Evolutionary conservation across 495 filamentous ascomycete genomes (phyloP).

Genomic region (Poronia punctata): DNA sequence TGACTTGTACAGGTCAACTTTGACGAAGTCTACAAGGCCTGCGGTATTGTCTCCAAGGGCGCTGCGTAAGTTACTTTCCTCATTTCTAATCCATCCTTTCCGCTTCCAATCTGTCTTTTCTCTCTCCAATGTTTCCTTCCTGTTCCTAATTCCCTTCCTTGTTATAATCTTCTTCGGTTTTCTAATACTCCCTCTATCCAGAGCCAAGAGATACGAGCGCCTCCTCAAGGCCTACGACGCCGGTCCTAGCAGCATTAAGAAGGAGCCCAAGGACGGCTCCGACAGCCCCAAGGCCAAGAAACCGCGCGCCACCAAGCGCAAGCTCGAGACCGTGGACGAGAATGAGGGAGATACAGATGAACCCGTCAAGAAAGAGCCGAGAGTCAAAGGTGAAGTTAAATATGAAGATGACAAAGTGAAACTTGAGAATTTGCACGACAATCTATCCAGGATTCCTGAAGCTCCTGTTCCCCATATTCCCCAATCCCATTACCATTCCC

Average conservation of each 20-base stretch:
- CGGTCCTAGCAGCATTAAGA: slow-evolving; percentile 15
- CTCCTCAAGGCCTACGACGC: slow-evolving; percentile 50
- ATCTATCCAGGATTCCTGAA: not conserved
- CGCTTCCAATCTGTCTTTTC: slow-evolving; percentile 1
- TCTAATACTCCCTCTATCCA: slow-evolving; percentile 15
- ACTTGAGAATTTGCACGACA: slow-evolving; percentile 18
- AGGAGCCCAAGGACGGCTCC: slow-evolving; percentile 19
- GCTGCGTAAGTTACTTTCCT: slow-evolving; percentile 54
- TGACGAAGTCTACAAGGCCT: slow-evolving; percentile 53
- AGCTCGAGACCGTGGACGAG: slow-evolving; percentile 26
- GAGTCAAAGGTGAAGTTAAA: slow-evolving; percentile 25
- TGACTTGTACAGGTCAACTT: slow-evolving; percentile 50
- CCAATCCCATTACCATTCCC: slow-evolving; percentile 3
- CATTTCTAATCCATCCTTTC: not conserved
- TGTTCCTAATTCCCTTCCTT: not conserved
- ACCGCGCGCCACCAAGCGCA: slow-evolving; percentile 33
- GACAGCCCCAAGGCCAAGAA: slow-evolving; percentile 15
- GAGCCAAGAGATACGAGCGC: slow-evolving; percentile 59
- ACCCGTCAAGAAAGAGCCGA: slow-evolving; percentile 22
- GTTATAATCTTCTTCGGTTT: not conserved
- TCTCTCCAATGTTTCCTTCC: not conserved
- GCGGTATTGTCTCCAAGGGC: slow-evolving; percentile 52
- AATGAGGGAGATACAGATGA: slow-evolving; percentile 30
- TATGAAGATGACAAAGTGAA: slow-evolving; percentile 26
- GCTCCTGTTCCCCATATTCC: slow-evolving; percentile 5